phyloP scores from a whole-genome alignment of 352 stramenopile species.

The Globisporangium okanoganense region DNA sequence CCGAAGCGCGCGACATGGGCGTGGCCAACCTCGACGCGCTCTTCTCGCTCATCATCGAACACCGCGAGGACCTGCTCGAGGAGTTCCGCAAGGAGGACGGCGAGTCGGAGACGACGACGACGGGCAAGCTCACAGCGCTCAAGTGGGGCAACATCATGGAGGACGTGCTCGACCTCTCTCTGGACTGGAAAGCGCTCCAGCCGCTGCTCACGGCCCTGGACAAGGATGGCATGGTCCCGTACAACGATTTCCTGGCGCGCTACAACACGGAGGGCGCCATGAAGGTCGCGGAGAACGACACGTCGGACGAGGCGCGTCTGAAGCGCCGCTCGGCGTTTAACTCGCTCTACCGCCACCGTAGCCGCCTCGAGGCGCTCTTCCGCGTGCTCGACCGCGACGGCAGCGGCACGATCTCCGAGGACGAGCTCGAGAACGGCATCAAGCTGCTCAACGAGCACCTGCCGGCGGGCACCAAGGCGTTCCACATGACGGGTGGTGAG shows the following conservation, averaged over 20 bases:
- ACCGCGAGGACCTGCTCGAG: constrained; percentile 53
- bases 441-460: constrained; percentile 79
- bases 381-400: constrained; percentile 74
- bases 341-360: constrained; percentile 77
- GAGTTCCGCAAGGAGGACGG: constrained; percentile 60
- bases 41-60: constrained; percentile 83
- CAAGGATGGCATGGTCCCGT: constrained; percentile 62
- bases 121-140: constrained; percentile 39
- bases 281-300: constrained; percentile 6
- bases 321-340: constrained; percentile 75
- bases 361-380: constrained; percentile 81
- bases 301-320: constrained; percentile 36
- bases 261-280: constrained; percentile 62
- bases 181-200: constrained; percentile 77
- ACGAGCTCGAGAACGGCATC: constrained; percentile 79
- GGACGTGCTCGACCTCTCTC: constrained; percentile 68
- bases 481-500: constrained; percentile 64
- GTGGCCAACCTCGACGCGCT: constrained; percentile 80
- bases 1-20: constrained; percentile 74
- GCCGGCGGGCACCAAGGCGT: constrained; percentile 58
- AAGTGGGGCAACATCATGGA: constrained; percentile 71
- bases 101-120: constrained; percentile 18
- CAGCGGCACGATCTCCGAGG: constrained; percentile 78
- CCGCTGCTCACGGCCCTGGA: constrained; percentile 72
- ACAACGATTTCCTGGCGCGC: constrained; percentile 65